Base-by-base conservation (phyloP, 495 filamentous ascomycete species). In the Hyaloscypha variabilis region DNA sequence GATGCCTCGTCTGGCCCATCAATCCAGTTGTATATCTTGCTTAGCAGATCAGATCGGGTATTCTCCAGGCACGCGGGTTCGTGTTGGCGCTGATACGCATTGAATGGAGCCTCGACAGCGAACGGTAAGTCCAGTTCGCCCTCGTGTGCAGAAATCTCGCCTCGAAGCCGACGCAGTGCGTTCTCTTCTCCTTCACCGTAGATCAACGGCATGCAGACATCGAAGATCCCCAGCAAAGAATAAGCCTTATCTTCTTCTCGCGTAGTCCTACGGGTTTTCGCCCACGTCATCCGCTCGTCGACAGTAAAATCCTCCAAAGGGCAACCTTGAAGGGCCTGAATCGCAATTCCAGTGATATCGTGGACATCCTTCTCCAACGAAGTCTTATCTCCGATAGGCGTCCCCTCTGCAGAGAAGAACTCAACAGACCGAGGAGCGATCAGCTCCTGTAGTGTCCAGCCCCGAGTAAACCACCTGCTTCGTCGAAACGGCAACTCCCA, bases 371-470 rank as follows among this genome's bases (percentile, higher is more conserved):
- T 6, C 51, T 54, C 51, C 25, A 54, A 54, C n/a, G 17, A 6
- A 8, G 25, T 54, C 25, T 54, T 54, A 19, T 54, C n/a, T 8
- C 51, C 51, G n/a, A 54, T n/a, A 6, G 6, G 51, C 14, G 5
- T 54, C 6, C 51, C 51, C 5, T 54, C 8, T 19, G 10, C 6
- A 6, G 6, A 54, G n/a, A 54, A 54, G 51, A 54, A 54, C 51
- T 54, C 51, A 25, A 54, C 51, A 10, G 19, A 24, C 26, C 8
- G 21, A 6, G 51, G 51, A 10, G 51, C 51, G 11, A 82, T 62
- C 0, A 81, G 73, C 58, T 82, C 79, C 39, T 82, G 78, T n/a
- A 82, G 46, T 1, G 78, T 81, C 79, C 77, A 82, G 0, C 78
- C 78, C 28, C 79, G 67, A 17, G 51, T 54, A 25, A 54, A 54